Base-by-base conservation (phyloP, 192 early-diverging fungal genomes). In the Entomortierella lignicola region DNA sequence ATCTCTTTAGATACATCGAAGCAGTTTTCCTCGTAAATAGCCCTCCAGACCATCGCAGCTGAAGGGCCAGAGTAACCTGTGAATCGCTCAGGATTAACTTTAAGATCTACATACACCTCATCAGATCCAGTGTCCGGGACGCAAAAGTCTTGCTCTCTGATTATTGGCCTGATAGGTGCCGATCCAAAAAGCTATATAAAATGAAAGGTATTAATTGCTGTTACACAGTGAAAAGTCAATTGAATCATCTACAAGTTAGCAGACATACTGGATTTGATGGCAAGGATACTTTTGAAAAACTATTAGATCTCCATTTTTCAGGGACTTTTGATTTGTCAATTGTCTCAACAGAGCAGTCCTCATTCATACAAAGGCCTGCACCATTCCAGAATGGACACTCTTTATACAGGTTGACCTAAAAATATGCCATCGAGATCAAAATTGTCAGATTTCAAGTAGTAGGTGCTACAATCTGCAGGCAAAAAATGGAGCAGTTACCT, bases 21-120 rank as follows among this genome's bases (percentile, higher is more conserved):
- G 81, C 98, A 99, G 83, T 98, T 99, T 77, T 99, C 95, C 69
- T 93, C 87, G 73, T 99, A 99, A 29, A 99, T 96, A n/a, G 97
- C 88, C 63, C 90, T 89, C 98, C 98, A 99, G 8, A 99, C 92
- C 47, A 92, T 89, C 29, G 86, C 87, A 41, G 97, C 91, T 43
- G 93, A 92, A 20, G 92, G 88, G 55, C 98, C 98, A 25, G 92
- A 89, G 67, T 98, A 99, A 20, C 96, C 98, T 0, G 98, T 99
- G 81, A 96, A 99, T 12, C 97, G 89, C 77, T 99, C 98, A 8
- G 97, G 97, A 69, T 99, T 99, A 32, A 91, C 91, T 2, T 89
- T 63, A 23, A 99, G 85, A 67, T 99, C 91, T 11, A 99, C 91
- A 85, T 94, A 98, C 32, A 93, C 85, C 29, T 93, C 95, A 27